Conservation (phyloP, 2,329 filamentous ascomycete species). For the Thelonectria olida region DNA sequence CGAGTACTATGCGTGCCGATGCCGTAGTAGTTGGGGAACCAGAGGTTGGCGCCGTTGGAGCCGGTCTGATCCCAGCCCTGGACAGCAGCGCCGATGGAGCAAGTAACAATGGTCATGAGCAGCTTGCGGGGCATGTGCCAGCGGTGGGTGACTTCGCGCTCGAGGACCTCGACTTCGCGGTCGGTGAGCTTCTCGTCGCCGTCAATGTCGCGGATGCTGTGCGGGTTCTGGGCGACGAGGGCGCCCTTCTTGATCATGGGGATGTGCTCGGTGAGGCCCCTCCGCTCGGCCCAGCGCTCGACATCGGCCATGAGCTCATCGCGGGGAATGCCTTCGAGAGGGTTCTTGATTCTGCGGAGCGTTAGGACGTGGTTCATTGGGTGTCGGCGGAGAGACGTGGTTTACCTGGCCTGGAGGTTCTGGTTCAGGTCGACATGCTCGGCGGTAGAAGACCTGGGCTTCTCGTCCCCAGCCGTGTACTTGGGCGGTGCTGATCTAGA, state of each 20-base stretch:
- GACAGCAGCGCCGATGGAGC: constrained; percentile 74
- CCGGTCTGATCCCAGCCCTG: constrained; percentile 74
- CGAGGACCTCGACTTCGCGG: constrained; percentile 54
- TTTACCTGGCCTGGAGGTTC: constrained; percentile 56
- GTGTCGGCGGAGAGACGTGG: neutral
- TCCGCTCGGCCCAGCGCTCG: constrained; percentile 65
- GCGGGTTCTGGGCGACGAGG: constrained; percentile 66
- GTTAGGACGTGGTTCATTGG: neutral
- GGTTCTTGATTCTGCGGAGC: constrained; percentile 54
- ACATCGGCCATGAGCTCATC: constrained; percentile 66
- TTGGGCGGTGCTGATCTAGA: constrained; percentile 24
- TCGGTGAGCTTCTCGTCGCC: constrained; percentile 61
- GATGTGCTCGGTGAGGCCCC: constrained; percentile 67
- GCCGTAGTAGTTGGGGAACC: constrained; percentile 60
- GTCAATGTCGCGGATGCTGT: constrained; percentile 61
- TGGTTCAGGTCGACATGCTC: constrained; percentile 49
- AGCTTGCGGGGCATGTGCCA: constrained; percentile 71
- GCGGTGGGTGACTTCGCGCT: constrained; percentile 69
- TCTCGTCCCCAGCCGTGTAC: constrained; percentile 38
- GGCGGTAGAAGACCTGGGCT: constrained; percentile 29
- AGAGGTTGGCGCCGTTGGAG: constrained; percentile 69
- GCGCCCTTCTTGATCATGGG: constrained; percentile 66
- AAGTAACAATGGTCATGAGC: constrained; percentile 73
- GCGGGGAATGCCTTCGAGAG: constrained; percentile 58
- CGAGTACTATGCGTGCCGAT: constrained; percentile 44